A percentile compares a stretch with the other conserved stretches of the same genome.
Conservation (phyloP, 768 basidiomycete species). For the Hericium erinaceus region DNA sequence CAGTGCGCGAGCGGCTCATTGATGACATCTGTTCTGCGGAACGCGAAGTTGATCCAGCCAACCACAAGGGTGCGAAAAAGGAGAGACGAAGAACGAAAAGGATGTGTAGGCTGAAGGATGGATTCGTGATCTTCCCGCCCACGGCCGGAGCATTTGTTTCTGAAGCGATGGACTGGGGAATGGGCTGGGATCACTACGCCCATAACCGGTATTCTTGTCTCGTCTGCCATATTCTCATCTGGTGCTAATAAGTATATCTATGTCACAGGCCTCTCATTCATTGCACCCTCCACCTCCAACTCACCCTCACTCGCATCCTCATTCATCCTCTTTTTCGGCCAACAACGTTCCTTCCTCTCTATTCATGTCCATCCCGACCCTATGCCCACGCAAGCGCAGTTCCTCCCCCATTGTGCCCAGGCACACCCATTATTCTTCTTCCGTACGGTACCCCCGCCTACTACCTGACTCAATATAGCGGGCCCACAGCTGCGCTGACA, state of each 20-base stretch:
- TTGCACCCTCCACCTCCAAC: constrained; percentile 27
- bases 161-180: constrained; percentile 46
- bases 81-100: constrained; percentile 19
- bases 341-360: constrained; percentile 50
- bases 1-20: constrained; percentile 45
- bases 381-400: background rate
- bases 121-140: constrained; percentile 49
- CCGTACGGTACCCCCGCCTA: constrained; percentile 69
- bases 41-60: background rate
- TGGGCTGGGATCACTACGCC: constrained; percentile 52
- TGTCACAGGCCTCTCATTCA: constrained; percentile 46
- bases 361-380: background rate
- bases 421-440: constrained; percentile 60
- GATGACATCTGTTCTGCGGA: constrained; percentile 34
- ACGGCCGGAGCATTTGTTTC: constrained; percentile 13
- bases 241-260: background rate
- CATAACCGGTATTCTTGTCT: constrained; percentile 31
- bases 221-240: constrained; percentile 10
- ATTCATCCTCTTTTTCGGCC: constrained; percentile 54
- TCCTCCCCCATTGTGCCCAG: constrained; percentile 37
- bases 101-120: constrained; percentile 45
- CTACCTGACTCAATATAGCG: constrained; percentile 60
- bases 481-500: constrained; percentile 51
- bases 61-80: background rate
- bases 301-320: constrained; percentile 34